Evolutionary conservation across 1,139 yeast genomes (phyloP).

Genomic region (Taphrina deformans): DNA sequence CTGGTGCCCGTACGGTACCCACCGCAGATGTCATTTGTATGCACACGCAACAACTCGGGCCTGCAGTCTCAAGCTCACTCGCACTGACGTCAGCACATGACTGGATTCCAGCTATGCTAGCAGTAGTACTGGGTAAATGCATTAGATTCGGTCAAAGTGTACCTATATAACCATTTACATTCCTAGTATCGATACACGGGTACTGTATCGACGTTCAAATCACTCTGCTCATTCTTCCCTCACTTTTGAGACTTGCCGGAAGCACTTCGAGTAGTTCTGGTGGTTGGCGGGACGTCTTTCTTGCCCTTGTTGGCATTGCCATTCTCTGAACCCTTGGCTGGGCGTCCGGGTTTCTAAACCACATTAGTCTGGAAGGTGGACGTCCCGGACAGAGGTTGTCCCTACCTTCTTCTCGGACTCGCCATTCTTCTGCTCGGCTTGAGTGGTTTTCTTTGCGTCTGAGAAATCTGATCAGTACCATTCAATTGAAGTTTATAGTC

Average conservation of each 20-base stretch:
- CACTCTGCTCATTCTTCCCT: not conserved
- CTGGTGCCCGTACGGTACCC: not conserved
- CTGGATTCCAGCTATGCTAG: not conserved
- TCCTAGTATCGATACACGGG: not conserved
- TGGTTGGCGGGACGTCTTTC: conserved; percentile 29
- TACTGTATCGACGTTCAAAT: not conserved
- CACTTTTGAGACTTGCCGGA: conserved; percentile 20
- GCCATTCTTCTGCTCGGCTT: conserved; percentile 1
- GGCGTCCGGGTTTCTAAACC: conserved; percentile 5
- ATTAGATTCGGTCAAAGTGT: not conserved
- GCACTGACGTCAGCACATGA: not conserved
- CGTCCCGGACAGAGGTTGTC: not conserved
- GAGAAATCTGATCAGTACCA: too few species aligned
- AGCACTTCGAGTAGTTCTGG: conserved; percentile 27
- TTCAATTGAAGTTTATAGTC: too few species aligned
- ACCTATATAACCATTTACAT: not conserved
- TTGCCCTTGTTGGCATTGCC: not conserved
- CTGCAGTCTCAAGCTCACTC: not conserved
- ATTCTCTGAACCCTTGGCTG: conserved; percentile 12
- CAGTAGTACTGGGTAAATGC: not conserved
- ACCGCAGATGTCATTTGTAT: not conserved
- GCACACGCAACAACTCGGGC: not conserved
- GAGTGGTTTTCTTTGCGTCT: not conserved
- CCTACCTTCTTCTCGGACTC: conserved; percentile 19
- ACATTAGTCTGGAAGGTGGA: not conserved